Evolutionary conservation across 225 moss, liverwort and hornwort species (phyloP), one percentile per base, ranked within the genome.

Genomic region (Asterella californica): DNA sequence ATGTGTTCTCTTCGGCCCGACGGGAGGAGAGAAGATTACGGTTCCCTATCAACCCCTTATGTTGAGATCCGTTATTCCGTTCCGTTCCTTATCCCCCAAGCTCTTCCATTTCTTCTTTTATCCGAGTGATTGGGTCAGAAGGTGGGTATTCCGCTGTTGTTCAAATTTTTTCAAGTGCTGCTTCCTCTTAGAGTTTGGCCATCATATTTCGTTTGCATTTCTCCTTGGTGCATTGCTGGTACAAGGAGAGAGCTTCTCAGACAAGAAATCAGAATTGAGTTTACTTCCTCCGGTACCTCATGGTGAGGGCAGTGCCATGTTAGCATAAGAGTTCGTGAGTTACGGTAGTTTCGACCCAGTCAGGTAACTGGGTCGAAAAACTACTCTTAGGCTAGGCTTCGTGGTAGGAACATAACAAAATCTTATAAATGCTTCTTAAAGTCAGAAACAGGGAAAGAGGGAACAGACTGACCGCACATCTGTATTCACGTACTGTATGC

Each of bases 231-330:
- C 67, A 64, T 29, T 71, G 52, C 22, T 72, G 59, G 25, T 57
- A 62, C 11, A 0, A 83, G 74, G 65, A 29, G 63, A 12, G 72
- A 45, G 42, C 49, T 74, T 72, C 48, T 84, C 21, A 88, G 70
- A 86, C 88, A 88, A 24, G 83, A 61, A 5, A 74, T 75, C 34
- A 88, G 11, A 53, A 88, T 82, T 8, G 37, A 52, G 75, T 99
- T 99, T 63, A 99, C 97, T 84, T 93, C 91, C 72, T 95, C 93
- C 37, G 97, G 95, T 46, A 99, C 85, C 88, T 99, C 97, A 72
- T 99, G 95, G 71, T 99, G 97, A 24, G 97, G 97, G 81, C 97
- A 99, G 78, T 95, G 97, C 62, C 97, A 94, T 97, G 83, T 15
- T 10, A 75, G 46, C 0, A 74, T 52, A 74, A 32, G 33, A 53